These are phyloP conservation scores for Plasmodium gaboni DNA, from an alignment of 169 alveolate species.

Conservation along the genomic window DNA sequence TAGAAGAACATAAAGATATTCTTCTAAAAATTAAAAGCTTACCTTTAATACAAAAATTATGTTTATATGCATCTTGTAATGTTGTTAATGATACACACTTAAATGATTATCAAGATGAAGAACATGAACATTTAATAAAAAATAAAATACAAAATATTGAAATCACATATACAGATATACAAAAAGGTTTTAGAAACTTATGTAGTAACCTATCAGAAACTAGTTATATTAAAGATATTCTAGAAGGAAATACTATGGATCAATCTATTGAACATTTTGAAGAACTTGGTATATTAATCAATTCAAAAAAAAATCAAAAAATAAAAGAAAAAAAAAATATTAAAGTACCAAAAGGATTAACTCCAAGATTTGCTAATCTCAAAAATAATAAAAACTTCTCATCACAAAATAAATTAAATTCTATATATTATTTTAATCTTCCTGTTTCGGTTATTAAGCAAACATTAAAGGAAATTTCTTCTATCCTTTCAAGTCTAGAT, in stretches of 20 bases:
- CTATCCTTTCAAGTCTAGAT: conserved; percentile 66
- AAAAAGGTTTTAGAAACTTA: conserved; percentile 45
- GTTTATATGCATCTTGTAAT: conserved; percentile 59
- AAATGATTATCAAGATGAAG: conserved; percentile 17
- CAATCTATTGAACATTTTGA: conserved; percentile 71
- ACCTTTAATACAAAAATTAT: conserved; percentile 64
- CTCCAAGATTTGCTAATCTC: conserved; percentile 70
- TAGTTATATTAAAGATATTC: conserved; percentile 39
- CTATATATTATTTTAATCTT: conserved; percentile 54
- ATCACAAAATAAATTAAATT: conserved; percentile 55
- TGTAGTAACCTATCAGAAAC: conserved; percentile 64
- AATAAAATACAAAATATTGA: conserved; percentile 34
- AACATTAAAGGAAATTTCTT: conserved; percentile 54
- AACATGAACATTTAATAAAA: background rate
- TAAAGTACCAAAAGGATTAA: conserved; percentile 63
- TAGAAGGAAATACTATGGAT: conserved; percentile 68
- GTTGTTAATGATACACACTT: conserved; percentile 55
- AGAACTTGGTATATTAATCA: conserved; percentile 65
- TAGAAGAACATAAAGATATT: conserved; percentile 72
- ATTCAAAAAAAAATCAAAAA: conserved; percentile 69
- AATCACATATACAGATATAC: conserved; percentile 63
- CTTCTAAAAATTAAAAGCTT: conserved; percentile 52
- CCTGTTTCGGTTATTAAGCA: conserved; percentile 70
- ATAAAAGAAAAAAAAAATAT: conserved; percentile 41
- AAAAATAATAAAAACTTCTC: conserved; percentile 59